Evolutionary conservation across 768 basidiomycete genomes (phyloP).

Genomic region (Tricholoma furcatifolium): DNA sequence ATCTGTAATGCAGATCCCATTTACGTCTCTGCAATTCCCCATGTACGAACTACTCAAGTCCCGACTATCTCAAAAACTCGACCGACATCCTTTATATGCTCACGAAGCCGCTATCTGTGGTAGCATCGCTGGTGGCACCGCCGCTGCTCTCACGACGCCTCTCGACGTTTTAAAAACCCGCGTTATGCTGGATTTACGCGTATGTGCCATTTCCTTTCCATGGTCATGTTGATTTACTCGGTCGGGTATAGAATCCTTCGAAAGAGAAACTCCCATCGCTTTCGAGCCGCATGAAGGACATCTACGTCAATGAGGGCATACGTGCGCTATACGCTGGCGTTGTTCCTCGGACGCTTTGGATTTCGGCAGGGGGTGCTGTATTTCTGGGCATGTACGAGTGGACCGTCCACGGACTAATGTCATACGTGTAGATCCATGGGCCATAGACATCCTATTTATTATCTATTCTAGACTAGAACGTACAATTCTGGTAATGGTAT

Average conservation of each 20-base stretch:
- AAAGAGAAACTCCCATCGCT: slow-evolving; percentile 55
- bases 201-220: slow-evolving; percentile 30
- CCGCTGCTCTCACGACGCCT: slow-evolving; percentile 90
- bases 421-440: background rate
- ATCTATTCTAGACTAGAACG: background rate
- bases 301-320: slow-evolving; percentile 70
- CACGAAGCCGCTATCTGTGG: slow-evolving; percentile 88
- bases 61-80: slow-evolving; percentile 52
- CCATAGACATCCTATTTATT: background rate
- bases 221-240: background rate
- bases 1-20: slow-evolving; percentile 86
- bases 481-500: too few species aligned
- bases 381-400: slow-evolving; percentile 98
- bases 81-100: slow-evolving; percentile 57
- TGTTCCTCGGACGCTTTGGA: slow-evolving; percentile 92
- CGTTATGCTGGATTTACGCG: slow-evolving; percentile 91
- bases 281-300: slow-evolving; percentile 53
- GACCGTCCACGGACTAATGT: slow-evolving; percentile 53
- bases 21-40: slow-evolving; percentile 95
- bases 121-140: slow-evolving; percentile 85
- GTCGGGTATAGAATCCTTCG: slow-evolving; percentile 41
- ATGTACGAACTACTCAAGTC: slow-evolving; percentile 87
- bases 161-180: slow-evolving; percentile 96
- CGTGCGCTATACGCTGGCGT: slow-evolving; percentile 82
- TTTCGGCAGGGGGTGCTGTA: slow-evolving; percentile 93